A percentile compares a stretch with the other conserved stretches of the same genome.
Conservation (phyloP, 768 basidiomycete species). For the Tephrocybe sp. region DNA sequence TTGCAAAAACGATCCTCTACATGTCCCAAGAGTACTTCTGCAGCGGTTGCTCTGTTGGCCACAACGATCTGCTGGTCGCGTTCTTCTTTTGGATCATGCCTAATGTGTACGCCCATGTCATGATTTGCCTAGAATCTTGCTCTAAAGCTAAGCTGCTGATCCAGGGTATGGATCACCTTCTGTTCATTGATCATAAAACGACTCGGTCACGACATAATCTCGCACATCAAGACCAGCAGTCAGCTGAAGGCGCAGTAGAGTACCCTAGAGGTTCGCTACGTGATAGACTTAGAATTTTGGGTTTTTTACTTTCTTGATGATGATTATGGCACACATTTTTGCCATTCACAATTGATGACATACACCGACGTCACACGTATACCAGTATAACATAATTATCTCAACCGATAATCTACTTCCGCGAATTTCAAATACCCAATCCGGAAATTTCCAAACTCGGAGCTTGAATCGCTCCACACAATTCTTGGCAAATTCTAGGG, state of each 20-base stretch:
- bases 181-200: slow-evolving; percentile 34
- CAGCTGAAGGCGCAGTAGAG: slow-evolving; percentile 18
- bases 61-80: slow-evolving; percentile 51
- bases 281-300: slow-evolving; percentile 11
- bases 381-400: too few relatives aligned
- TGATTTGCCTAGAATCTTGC: not conserved
- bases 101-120: slow-evolving; percentile 54
- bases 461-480: too few relatives aligned
- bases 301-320: not conserved
- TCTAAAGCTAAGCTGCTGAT: slow-evolving; percentile 3
- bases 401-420: not conserved
- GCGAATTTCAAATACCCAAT: too few relatives aligned
- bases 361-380: not conserved
- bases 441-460: too few relatives aligned
- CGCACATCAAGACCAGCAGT: slow-evolving; percentile 16
- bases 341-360: not conserved
- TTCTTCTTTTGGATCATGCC: slow-evolving; percentile 67
- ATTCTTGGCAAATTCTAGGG: too few relatives aligned
- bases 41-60: slow-evolving; percentile 60
- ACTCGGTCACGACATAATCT: slow-evolving; percentile 34
- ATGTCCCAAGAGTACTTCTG: slow-evolving; percentile 72
- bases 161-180: slow-evolving; percentile 31
- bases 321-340: not conserved
- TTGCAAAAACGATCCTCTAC: slow-evolving; percentile 78
- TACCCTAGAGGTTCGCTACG: slow-evolving; percentile 12